Evolutionary conservation across 2,329 filamentous ascomycete genomes (phyloP), one percentile per base, ranked within the genome.

Genomic region (Karstenula rhodostoma): DNA sequence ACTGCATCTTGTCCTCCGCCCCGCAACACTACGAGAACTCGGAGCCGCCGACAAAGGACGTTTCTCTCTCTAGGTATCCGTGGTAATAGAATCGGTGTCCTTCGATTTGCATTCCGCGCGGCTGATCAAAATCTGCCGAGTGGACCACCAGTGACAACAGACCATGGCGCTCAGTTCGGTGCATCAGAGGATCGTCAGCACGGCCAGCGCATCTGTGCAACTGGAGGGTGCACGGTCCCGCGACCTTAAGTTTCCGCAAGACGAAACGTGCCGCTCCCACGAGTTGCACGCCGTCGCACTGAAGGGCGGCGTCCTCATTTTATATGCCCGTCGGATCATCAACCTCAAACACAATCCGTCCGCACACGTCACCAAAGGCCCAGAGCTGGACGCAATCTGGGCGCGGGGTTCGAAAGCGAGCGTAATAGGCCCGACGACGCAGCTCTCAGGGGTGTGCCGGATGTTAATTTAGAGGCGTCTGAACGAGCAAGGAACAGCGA

Each of bases 181-280:
- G 48, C 22, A 6, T 33, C 47, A 49, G 47, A 27, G 27, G 33
- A 33, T 17, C 25, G 48, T 50, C 48, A 50, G 48, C 48, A 37
- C 10, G 32, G 48, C 32, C 48, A 37, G 48, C 48, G 48, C 48
- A 40, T 37, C 32, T 40, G 48, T 51, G 33, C 29, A 51, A 37
- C 27, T 50, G 27, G 47, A 32, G 25, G 9, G 12, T 8, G 3
- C 29, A 35, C 29, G 29, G 32, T 19, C 17, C 32, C 48, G 48
- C 48, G 47, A 35, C 48, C 29, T 37, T 23, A 50, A 29, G 48
- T 50, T 50, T 50, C 48, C 9, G 48, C n/a, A 37, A 12, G 32
- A 51, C 48, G 32, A 51, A 51, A 51, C 48, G 48, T 51, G 48
- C 48, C 48, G 15, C 37, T 51, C 29, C 47, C 48, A 51, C 48